phyloP scores from a whole-genome alignment of 1,284 basidiomycete genomes.

The Tranzscheliella williamsii region DNA sequence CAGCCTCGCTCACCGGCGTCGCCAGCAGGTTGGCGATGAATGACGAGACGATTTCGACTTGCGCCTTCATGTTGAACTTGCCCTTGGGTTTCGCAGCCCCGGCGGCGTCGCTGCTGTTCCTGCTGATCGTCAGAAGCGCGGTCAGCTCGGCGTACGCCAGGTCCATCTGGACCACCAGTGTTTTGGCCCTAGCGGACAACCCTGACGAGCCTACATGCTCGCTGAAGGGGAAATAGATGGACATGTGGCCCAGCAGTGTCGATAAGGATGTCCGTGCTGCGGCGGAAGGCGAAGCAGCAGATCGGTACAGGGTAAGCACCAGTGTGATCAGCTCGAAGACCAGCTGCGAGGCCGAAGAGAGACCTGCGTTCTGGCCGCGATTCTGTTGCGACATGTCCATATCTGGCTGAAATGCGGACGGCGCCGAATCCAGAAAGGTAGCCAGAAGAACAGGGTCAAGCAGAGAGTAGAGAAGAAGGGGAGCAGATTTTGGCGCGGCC shows the following conservation, averaged over 20 bases:
- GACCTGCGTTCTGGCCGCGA: conserved; percentile 17
- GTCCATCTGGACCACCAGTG: conserved; percentile 30
- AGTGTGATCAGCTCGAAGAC: conserved; percentile 26
- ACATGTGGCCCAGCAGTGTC: conserved; percentile 26
- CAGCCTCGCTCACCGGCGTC: conserved; percentile 8
- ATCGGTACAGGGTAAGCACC: conserved; percentile 28
- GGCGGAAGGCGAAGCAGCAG: conserved; percentile 2
- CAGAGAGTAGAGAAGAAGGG: conserved; percentile 21
- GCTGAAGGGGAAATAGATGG: conserved; percentile 47
- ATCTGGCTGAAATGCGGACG: conserved; percentile 39
- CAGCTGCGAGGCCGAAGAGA: conserved; percentile 24
- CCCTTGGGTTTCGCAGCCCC: conserved; percentile 11
- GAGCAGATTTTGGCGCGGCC: conserved; percentile 4
- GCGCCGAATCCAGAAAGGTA: conserved; percentile 37
- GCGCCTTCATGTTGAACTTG: conserved; percentile 27
- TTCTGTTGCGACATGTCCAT: conserved; percentile 13
- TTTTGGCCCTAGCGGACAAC: conserved; percentile 22
- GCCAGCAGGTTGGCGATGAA: conserved; percentile 28
- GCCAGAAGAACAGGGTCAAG: conserved; percentile 20
- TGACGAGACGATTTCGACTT: conserved; percentile 23
- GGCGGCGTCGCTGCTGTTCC: neutral
- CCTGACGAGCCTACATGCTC: conserved; percentile 15
- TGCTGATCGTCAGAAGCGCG: conserved; percentile 25
- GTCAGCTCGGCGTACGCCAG: conserved; percentile 39
- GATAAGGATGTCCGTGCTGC: conserved; percentile 12